Base-by-base conservation (phyloP, 2,329 filamentous ascomycete genomes). In the Aspergillus uvarum region DNA sequence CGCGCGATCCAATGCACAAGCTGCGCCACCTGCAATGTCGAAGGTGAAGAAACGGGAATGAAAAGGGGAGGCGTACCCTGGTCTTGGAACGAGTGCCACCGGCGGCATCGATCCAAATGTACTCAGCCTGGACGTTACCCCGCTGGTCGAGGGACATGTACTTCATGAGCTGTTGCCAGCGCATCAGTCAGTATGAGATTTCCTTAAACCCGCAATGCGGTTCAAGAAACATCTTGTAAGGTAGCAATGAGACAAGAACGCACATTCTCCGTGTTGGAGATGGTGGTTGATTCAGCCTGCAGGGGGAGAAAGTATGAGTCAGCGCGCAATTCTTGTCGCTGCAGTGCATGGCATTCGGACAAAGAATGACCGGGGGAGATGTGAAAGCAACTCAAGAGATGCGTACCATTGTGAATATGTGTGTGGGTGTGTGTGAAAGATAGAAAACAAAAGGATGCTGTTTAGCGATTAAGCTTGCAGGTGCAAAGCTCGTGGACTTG, bases 71-170 rank as follows among this genome's bases (percentile, higher is more conserved):
- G 52, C 32, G 21, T 84, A 97, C 94, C 86, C 92, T 96, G 76
- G 90, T 94, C 85, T 98, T 99, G 77, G 92, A 96, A 73, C 95
- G 92, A 70, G 91, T 85, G 73, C 89, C 89, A 77, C 93, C 92
- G 67, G 82, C 80, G 67, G 90, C 84, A 75, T 97, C 93, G 77
- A 97, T 89, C 94, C 94, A 97, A 84, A 97, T 88, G 82, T 97
- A 97, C 83, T 97, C 94, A 75, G 92, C 94, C 80, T 96, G 95
- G 76, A 96, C 84, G 71, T 82, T 83, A 78, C 92, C 93, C 79
- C 89, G 91, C 83, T 98, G 94, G 78, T 92, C 89, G 73, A 98
- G 90, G 74, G 84, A 83, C 81, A 64, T 87, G 85, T 94, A 98
- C 81, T 97, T 97, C 79, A 89, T 82, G 79, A 97, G 88, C 92